phyloP scores from a whole-genome alignment of 257 asterid genomes.

The Phtheirospermum japonicum region DNA sequence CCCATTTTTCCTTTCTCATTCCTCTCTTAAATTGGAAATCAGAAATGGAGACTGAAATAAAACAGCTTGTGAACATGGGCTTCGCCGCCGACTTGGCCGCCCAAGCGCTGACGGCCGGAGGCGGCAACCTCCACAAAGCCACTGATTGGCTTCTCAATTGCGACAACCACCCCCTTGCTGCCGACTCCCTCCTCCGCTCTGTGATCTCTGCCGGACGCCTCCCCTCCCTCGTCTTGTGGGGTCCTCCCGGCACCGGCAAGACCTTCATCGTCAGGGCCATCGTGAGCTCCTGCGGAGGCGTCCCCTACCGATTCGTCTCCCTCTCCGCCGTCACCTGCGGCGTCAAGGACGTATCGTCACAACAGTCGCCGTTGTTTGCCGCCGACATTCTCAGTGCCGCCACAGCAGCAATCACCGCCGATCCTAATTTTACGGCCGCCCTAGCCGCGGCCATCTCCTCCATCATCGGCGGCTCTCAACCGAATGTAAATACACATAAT shows the following conservation, averaged over 20 bases:
- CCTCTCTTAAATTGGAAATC: too few species aligned
- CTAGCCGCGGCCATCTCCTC: too few species aligned
- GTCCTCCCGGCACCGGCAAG: conserved; percentile 91
- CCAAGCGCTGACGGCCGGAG: conserved; percentile 56
- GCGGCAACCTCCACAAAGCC: conserved; percentile 58
- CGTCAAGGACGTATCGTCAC: conserved; percentile 87
- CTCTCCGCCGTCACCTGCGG: conserved; percentile 83
- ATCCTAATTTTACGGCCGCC: too few species aligned
- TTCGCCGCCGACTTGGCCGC: conserved; percentile 50
- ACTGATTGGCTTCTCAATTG: conserved; percentile 70
- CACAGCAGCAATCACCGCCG: too few species aligned
- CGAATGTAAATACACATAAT: too few species aligned
- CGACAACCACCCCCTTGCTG: conserved; percentile 49
- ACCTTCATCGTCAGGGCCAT: conserved; percentile 83
- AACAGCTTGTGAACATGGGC: conserved; percentile 76
- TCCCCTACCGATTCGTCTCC: conserved; percentile 47
- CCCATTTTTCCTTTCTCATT: too few species aligned
- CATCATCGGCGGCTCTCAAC: too few species aligned
- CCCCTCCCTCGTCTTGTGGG: conserved; percentile 79
- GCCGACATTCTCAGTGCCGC: too few species aligned
- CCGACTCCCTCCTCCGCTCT: conserved; percentile 52
- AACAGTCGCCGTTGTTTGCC: too few species aligned
- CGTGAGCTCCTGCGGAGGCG: conserved; percentile 33
- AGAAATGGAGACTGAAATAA: conserved; percentile 30
- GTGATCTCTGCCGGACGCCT: conserved; percentile 51